Evolutionary conservation across 176 grass and related monocot genomes (phyloP).

Genomic region (Canna indica): DNA sequence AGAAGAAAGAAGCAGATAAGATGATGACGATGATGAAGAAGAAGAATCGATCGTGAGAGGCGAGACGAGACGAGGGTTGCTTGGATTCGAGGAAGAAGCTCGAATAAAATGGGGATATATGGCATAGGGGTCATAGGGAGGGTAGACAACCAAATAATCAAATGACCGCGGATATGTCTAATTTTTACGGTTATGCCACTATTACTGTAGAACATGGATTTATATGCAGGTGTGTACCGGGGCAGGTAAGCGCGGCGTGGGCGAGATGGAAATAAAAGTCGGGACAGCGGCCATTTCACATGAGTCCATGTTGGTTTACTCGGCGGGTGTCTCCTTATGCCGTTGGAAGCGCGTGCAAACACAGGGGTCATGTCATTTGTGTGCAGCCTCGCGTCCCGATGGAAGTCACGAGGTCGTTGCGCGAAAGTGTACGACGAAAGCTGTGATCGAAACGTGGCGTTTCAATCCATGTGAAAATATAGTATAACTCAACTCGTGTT

Average conservation of each 20-base stretch:
- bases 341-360: neutral
- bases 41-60: neutral
- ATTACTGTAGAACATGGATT: too few species aligned
- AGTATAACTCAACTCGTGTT: neutral
- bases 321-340: too few species aligned
- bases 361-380: neutral
- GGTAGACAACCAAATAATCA: neutral
- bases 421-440: neutral
- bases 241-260: neutral
- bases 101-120: slow-evolving; percentile 1
- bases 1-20: neutral
- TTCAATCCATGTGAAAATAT: too few species aligned
- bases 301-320: too few species aligned
- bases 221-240: neutral
- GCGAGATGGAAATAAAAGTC: neutral
- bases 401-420: neutral
- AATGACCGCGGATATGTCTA: neutral
- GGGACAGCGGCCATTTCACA: neutral
- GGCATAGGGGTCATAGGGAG: neutral
- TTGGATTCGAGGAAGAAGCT: neutral
- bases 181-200: neutral
- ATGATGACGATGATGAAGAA: too few species aligned
- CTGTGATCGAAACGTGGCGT: too few species aligned
- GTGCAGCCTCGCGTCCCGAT: neutral
- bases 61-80: neutral